Base-by-base conservation (phyloP, 768 basidiomycete genomes). In the Pleurotus djamor region DNA sequence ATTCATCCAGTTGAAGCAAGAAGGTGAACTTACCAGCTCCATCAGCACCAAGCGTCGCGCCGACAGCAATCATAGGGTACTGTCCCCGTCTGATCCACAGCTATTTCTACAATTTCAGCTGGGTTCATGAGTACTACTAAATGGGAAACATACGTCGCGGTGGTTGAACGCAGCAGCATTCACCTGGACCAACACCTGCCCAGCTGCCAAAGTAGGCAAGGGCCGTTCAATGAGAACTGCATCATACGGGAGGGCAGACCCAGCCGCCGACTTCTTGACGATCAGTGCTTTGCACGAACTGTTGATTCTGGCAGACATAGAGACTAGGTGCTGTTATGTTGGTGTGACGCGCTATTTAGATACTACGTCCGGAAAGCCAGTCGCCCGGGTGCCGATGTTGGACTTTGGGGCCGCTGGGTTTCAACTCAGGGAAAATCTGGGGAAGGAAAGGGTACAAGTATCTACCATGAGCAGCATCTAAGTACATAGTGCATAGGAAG, bases 131-230 rank as follows among this genome's bases (percentile, higher is more conserved):
- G 13, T 17, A 34, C 52, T 32, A 38, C 45, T 21, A 38, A 57
- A 35, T 36, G 16, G 13, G 38, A 13, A 14, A 63, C 70, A 49
- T 60, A 89, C 89, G 65, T 92, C 91, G 66, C 87, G 79, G 66
- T 87, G 91, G 68, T 94, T 94, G 76, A 91, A 91, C 13, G 82
- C 85, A 0, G 79, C 89, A 12, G 91, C 89, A 16, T 73, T 76
- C 54, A 92, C 83, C 68, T 80, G 83, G 7, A 92, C 87, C 6
- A 90, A 76, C 0, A 92, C 69, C 69, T 92, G 76, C 2, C 83
- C 87, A 0, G 69, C 60, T 59, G 81, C 74, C 57, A 91, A 76
- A 6, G 69, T 48, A 33, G 83, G 81, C 44, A 91, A 68, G 0
- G 79, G 75, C 47, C 70, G 74, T 37, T 81, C 75, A 52, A 82